These are phyloP conservation scores for Arthonia radiata DNA, from an alignment of 495 filamentous ascomycete species.

Conservation along the genomic window DNA sequence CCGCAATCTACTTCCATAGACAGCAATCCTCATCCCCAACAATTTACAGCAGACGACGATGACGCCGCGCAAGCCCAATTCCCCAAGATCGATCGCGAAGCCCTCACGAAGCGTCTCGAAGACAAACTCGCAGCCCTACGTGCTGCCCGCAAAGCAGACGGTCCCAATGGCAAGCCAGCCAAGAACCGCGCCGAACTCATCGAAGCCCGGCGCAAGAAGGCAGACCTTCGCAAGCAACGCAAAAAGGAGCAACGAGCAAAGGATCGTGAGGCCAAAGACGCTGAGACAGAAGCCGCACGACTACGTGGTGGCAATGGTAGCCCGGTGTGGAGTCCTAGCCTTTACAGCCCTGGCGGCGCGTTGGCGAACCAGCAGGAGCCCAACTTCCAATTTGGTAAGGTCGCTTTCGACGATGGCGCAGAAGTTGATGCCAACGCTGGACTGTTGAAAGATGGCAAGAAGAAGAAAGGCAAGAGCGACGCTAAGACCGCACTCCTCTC, in stretches of 20 bases:
- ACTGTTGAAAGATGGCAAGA: conserved; percentile 28
- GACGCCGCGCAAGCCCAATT: conserved; percentile 17
- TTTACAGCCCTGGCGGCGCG: conserved; percentile 16
- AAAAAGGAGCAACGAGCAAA: conserved; percentile 59
- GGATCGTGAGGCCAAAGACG: conserved; percentile 44
- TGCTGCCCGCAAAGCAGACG: conserved; percentile 59
- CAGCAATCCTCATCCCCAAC: conserved; percentile 13
- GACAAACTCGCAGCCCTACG: conserved; percentile 22
- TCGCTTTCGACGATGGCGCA: conserved; percentile 68
- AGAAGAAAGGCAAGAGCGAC: conserved; percentile 56
- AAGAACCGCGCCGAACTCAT: conserved; percentile 71
- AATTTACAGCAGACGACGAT: conserved; percentile 19
- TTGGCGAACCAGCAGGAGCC: conserved; percentile 21
- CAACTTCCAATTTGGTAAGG: conserved; percentile 67
- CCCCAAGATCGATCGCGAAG: conserved; percentile 15
- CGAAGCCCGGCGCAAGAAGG: conserved; percentile 66
- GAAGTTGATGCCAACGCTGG: conserved; percentile 37
- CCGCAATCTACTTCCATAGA: conserved; percentile 9
- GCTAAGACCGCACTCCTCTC: conserved; percentile 43
- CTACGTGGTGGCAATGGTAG: conserved; percentile 7
- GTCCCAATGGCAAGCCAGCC: conserved; percentile 50
- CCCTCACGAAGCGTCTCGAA: background rate
- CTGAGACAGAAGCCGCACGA: conserved; percentile 26
- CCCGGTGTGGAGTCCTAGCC: conserved; percentile 5
- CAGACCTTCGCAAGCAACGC: conserved; percentile 56